Evolutionary conservation across 768 basidiomycete genomes (phyloP), one percentile per base, ranked within the genome.

Genomic region (Dentipellis sp.): DNA sequence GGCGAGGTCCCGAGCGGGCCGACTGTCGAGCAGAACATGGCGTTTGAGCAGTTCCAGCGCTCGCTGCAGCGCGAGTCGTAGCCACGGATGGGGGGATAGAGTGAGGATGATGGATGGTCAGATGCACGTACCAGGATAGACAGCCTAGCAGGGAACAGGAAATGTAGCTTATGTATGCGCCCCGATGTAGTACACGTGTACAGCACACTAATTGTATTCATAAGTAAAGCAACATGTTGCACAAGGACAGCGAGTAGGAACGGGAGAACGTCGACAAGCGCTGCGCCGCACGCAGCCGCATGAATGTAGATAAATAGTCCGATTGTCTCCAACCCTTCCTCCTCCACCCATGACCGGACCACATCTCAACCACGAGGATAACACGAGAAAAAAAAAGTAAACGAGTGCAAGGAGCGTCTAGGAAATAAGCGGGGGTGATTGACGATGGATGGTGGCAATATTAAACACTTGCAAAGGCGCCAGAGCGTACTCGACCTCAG

Each of bases 1-100:
- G 10, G 75, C 75, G n/a, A n/a, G 53, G 68, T 70, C 53, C 69
- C 74, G 34, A 81, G 77, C 56, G 78, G 79, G 29, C 83, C 88
- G 3, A 89, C 88, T 10, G 72, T 90, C 47, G 88, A 89, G 66
- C 88, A 91, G 69, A 88, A 86, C 62, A 86, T 90, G 84, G 88
- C 88, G 5, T 91, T 88, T 60, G 87, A 81, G 59, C 78, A 77
- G 50, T 79, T 81, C 16, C 73, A 73, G 51, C 67, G 62, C 40
- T 60, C 57, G 50, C 14, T 53, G 6, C 51, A 37, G 40, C 21
- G 55, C 19, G 52, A 49, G 29, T 21, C 22, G 48, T 49, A 23
- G 11, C 48, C 48, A 12, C 17, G 4, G 5, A 6, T 29, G 6
- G 29, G 29, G 29, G 29, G 29, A 29, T 29, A 3, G 29, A 29